Conservation (phyloP, 306 rosid species). For the Fragaria nilgerrensis region DNA sequence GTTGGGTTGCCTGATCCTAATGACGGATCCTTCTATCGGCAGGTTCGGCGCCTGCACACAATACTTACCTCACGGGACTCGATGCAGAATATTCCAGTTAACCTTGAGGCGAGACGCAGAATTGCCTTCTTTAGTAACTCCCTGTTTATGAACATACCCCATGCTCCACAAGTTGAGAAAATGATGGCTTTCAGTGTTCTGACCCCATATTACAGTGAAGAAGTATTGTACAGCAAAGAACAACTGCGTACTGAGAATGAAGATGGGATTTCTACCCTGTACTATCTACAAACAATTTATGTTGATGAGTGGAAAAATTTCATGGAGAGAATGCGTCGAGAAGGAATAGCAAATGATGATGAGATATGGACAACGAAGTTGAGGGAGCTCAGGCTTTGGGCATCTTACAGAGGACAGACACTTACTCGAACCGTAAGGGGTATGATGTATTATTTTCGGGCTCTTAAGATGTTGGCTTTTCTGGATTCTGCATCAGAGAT, state of each 20-base stretch:
- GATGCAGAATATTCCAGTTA: conserved; percentile 80
- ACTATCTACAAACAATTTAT: conserved; percentile 82
- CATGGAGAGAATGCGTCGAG: conserved; percentile 85
- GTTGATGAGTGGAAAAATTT: conserved; percentile 96
- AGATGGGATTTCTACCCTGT: conserved; percentile 82
- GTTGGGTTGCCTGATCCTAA: conserved; percentile 56
- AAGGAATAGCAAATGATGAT: conserved; percentile 65
- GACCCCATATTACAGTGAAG: conserved; percentile 91
- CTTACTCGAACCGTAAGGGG: conserved; percentile 92
- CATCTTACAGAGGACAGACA: conserved; percentile 93
- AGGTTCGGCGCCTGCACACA: conserved; percentile 81
- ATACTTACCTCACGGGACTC: conserved; percentile 88
- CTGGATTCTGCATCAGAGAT: conserved; percentile 94
- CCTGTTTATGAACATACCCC: conserved; percentile 93
- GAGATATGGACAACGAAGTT: conserved; percentile 79
- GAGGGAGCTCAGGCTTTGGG: conserved; percentile 95
- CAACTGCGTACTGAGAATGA: conserved; percentile 89
- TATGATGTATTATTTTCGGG: conserved; percentile 94
- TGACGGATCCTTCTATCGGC: conserved; percentile 74
- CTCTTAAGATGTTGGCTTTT: conserved; percentile 91
- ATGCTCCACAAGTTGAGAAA: conserved; percentile 97
- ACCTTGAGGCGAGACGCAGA: conserved; percentile 95
- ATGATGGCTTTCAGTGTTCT: conserved; percentile 96
- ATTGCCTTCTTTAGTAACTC: conserved; percentile 96
- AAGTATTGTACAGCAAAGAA: conserved; percentile 70